These are phyloP conservation scores for Pichia nakasei DNA, from an alignment of 805 yeast genomes.

Conservation along the genomic window DNA sequence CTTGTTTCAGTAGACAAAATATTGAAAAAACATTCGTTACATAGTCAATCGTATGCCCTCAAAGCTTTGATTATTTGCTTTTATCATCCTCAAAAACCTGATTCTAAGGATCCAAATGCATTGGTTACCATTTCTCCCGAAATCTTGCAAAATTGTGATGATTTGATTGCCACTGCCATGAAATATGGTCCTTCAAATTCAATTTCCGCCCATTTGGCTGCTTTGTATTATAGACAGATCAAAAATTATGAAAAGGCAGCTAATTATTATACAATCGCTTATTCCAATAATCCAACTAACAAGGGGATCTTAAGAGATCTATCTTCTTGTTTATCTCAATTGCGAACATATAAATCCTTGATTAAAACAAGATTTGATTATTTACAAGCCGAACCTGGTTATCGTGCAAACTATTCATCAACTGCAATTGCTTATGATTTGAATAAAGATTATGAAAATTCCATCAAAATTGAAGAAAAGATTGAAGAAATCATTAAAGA, in stretches of 20 bases:
- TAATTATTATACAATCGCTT: slow-evolving; percentile 65
- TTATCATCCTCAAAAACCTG: slow-evolving; percentile 8
- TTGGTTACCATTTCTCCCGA: slow-evolving; percentile 40
- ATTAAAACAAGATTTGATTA: slow-evolving; percentile 56
- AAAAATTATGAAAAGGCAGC: slow-evolving; percentile 70
- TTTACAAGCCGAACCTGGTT: slow-evolving; percentile 69
- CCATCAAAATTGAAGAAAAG: slow-evolving; percentile 62
- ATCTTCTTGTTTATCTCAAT: slow-evolving; percentile 69
- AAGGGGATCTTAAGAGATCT: slow-evolving; percentile 75
- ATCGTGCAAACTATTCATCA: slow-evolving; percentile 85
- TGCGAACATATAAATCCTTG: slow-evolving; percentile 60
- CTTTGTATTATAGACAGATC: slow-evolving; percentile 67
- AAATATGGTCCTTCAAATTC: slow-evolving; percentile 52
- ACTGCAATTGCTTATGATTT: slow-evolving; percentile 80
- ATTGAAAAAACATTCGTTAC: slow-evolving; percentile 64
- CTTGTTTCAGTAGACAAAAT: slow-evolving; percentile 66
- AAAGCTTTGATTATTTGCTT: slow-evolving; percentile 56
- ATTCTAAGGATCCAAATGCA: slow-evolving; percentile 6
- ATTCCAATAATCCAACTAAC: slow-evolving; percentile 71
- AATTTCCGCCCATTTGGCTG: slow-evolving; percentile 76
- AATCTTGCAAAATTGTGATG: slow-evolving; percentile 54
- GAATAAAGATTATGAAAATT: slow-evolving; percentile 54
- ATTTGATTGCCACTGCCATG: slow-evolving; percentile 52
- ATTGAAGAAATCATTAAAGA: slow-evolving; percentile 71
- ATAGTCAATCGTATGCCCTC: slow-evolving; percentile 75